phyloP scores from a whole-genome alignment of 2,329 filamentous ascomycete species.

The Aspergillus cejpii region DNA sequence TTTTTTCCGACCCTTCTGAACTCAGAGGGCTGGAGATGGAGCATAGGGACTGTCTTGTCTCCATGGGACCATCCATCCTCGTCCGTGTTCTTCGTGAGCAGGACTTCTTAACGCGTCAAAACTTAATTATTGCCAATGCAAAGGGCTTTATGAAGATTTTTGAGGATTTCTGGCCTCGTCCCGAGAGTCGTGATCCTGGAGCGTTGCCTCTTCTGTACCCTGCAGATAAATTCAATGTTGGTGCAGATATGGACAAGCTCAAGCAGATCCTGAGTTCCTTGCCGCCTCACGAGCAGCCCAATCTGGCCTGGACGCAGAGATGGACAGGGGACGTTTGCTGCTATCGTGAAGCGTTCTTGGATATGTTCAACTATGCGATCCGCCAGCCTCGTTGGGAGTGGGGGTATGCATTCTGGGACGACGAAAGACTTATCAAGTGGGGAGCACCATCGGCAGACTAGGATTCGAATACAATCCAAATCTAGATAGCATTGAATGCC shows the following conservation, averaged over 20 bases:
- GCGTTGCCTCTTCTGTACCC: conserved; percentile 10
- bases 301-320: conserved; percentile 5
- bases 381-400: too few species aligned
- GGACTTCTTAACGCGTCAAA: conserved; percentile 3
- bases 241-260: conserved; percentile 1
- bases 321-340: neutral
- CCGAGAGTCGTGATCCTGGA: neutral
- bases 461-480: too few species aligned
- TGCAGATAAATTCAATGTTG: conserved; percentile 11
- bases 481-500: too few species aligned
- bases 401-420: too few species aligned
- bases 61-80: conserved; percentile 14
- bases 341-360: too few species aligned
- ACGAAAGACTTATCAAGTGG: too few species aligned
- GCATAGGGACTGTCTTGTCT: conserved; percentile 1
- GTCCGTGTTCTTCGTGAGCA: conserved; percentile 9
- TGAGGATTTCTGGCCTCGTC: conserved; percentile 1
- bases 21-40: neutral
- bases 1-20: neutral
- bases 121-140: conserved; percentile 11
- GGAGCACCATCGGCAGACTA: too few species aligned
- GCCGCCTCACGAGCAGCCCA: conserved; percentile 9
- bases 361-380: too few species aligned
- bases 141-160: neutral
- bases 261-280: conserved; percentile 4